Percentiles rank a stretch among this genome's conserved stretches.
These are phyloP conservation scores for Apiospora aurea DNA, from an alignment of 2,329 filamentous ascomycete genomes.

Conservation along the genomic window DNA sequence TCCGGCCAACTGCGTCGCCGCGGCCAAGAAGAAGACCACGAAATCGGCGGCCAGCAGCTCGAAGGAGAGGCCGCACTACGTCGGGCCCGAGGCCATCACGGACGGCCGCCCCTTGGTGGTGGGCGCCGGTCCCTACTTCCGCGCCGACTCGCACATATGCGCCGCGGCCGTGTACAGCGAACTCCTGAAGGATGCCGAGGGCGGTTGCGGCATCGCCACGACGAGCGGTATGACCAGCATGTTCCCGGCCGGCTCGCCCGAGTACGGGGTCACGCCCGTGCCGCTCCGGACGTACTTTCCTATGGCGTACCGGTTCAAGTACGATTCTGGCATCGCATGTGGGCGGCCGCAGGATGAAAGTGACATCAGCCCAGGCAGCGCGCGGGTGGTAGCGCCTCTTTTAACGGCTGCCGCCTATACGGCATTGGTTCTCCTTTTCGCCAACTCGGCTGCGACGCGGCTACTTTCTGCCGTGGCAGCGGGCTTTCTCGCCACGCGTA, in stretches of 20 bases:
- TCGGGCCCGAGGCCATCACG: conserved; percentile 55
- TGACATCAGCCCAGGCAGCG: neutral
- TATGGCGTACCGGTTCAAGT: conserved; percentile 26
- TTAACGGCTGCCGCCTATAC: conserved; percentile 15
- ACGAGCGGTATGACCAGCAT: conserved; percentile 66
- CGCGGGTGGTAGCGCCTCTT: conserved; percentile 13
- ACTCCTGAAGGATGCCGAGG: conserved; percentile 65
- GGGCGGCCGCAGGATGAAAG: neutral
- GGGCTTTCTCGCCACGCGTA: conserved; percentile 17
- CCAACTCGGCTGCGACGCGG: neutral
- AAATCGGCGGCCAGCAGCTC: neutral
- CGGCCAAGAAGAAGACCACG: conserved; percentile 38
- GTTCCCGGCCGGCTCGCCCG: conserved; percentile 47
- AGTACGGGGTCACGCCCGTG: conserved; percentile 23
- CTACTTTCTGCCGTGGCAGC: conserved; percentile 9
- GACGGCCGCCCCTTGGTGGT: conserved; percentile 52
- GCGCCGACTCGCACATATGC: conserved; percentile 77
- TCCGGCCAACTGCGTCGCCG: conserved; percentile 61
- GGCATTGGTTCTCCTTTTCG: conserved; percentile 23
- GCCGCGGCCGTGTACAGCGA: conserved; percentile 75
- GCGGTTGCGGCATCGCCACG: conserved; percentile 73
- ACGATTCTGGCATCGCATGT: conserved; percentile 28
- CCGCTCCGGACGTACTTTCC: conserved; percentile 28
- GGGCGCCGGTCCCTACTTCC: conserved; percentile 55
- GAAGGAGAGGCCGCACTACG: conserved; percentile 59